Base-by-base conservation (phyloP, 1,284 basidiomycete genomes). In the Cystobasidium sp. region DNA sequence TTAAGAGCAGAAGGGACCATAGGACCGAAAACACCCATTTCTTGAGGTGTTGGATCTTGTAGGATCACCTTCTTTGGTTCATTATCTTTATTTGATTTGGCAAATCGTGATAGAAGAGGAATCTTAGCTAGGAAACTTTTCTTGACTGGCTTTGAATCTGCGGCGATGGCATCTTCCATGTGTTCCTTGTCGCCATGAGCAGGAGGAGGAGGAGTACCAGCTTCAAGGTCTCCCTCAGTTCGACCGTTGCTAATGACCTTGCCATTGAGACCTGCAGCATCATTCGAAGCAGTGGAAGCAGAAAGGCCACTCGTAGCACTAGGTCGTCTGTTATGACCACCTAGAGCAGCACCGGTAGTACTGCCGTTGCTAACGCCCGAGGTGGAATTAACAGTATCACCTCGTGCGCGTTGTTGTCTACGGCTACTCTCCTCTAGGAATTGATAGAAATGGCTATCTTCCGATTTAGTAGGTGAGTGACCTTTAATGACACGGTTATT, bases 1-100 rank as follows among this genome's bases (percentile, higher is more conserved):
- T 94, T 94, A 6, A 99, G 88, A 69, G 86, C 85, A 75, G 87
- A 88, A 0, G 95, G 93, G 72, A 87, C 88, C 80, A 90, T 88
- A 10, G 80, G 79, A 0, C 16, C 67, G 73, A 80, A 80, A 10
- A 77, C 75, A 14, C 72, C 78, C 79, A 80, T 80, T 64, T 78
- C 71, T 7, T 76, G 76, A 0, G 92, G 91, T 0, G 87, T 82
- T 0, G 90, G 88, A 81, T 94, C 88, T 53, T 87, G 49, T 12
- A 76, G 55, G 14, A 53, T 56, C 6, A 51, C 44, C 63, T 73
- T 62, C 31, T 58, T 52, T 16, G 62, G 22, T 39, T 65, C 70
- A 41, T 65, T 53, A 16, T 65, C 51, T 53, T 66, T 46, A 31
- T 66, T 73, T 39, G 31, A 31, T 31, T 31, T 31, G 31, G 70